phyloP scores from a whole-genome alignment of 768 basidiomycete genomes.

The Phlegmacium glaucopus region DNA sequence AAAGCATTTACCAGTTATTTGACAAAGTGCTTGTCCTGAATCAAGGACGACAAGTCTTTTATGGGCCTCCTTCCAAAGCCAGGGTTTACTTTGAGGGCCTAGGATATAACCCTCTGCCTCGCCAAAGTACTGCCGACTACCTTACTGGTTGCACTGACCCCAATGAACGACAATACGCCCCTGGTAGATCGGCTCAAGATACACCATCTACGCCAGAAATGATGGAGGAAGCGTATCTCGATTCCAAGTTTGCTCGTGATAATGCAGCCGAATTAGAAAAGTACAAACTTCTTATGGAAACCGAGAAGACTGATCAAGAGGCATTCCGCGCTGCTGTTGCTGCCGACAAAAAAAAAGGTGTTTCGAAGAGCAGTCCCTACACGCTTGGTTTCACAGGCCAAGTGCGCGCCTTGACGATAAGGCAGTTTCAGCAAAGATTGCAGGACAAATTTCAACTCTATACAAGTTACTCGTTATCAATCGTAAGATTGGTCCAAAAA shows the following conservation, averaged over 20 bases:
- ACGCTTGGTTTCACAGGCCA: slow-evolving; percentile 78
- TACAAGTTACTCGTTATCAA: slow-evolving; percentile 63
- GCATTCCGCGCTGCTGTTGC: slow-evolving; percentile 74
- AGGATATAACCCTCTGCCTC: slow-evolving; percentile 71
- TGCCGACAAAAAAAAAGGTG: slow-evolving; percentile 75
- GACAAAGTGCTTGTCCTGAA: slow-evolving; percentile 88
- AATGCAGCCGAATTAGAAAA: slow-evolving; percentile 49
- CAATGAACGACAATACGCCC: slow-evolving; percentile 78
- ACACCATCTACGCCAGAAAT: slow-evolving; percentile 67
- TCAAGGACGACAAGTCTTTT: slow-evolving; percentile 79
- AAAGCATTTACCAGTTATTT: slow-evolving; percentile 73
- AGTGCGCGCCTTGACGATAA: slow-evolving; percentile 60
- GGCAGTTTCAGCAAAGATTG: slow-evolving; percentile 70
- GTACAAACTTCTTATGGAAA: slow-evolving; percentile 54
- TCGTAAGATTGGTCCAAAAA: slow-evolving; percentile 34
- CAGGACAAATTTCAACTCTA: slow-evolving; percentile 79
- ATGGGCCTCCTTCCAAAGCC: slow-evolving; percentile 70
- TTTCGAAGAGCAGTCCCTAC: slow-evolving; percentile 77
- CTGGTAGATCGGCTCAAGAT: slow-evolving; percentile 52
- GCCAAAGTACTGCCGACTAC: slow-evolving; percentile 86
- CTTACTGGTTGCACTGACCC: slow-evolving; percentile 81
- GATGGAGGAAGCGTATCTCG: slow-evolving; percentile 60
- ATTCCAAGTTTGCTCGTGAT: slow-evolving; percentile 41
- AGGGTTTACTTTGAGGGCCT: slow-evolving; percentile 74
- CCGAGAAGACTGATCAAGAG: slow-evolving; percentile 64